These are phyloP conservation scores for Camelina hispida DNA, from an alignment of 345 rosid genomes.

Conservation along the genomic window DNA sequence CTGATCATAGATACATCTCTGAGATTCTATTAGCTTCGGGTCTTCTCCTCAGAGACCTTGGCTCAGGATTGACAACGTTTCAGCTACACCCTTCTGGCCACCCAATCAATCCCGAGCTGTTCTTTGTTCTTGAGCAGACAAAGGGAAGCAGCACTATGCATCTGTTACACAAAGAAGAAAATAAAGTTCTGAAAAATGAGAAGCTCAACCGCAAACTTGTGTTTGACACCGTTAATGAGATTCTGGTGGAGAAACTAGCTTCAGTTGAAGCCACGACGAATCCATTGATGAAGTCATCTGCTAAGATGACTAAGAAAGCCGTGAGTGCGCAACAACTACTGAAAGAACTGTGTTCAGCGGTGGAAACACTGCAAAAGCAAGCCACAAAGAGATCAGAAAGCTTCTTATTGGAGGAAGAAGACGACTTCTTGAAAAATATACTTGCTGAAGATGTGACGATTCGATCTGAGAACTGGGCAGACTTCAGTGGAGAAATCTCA, in stretches of 20 bases:
- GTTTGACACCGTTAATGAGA: constrained; percentile 86
- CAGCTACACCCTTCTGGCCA: constrained; percentile 89
- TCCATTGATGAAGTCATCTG: constrained; percentile 58
- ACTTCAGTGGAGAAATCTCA: constrained; percentile 57
- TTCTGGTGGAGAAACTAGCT: constrained; percentile 68
- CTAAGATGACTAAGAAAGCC: constrained; percentile 59
- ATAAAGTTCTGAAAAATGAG: constrained; percentile 49
- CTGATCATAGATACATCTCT: constrained; percentile 88
- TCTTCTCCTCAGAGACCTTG: constrained; percentile 80
- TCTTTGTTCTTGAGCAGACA: constrained; percentile 90
- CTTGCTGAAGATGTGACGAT: constrained; percentile 70
- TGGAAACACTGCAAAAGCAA: constrained; percentile 62
- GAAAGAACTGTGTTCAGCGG: constrained; percentile 68
- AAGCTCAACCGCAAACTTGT: constrained; percentile 76
- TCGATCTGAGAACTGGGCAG: constrained; percentile 71
- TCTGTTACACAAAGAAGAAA: constrained; percentile 56
- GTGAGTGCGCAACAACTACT: constrained; percentile 77
- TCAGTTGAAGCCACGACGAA: constrained; percentile 47
- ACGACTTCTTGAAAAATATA: constrained; percentile 58
- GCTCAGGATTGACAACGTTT: constrained; percentile 62
- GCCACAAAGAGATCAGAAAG: constrained; percentile 50
- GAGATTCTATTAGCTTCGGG: constrained; percentile 96
- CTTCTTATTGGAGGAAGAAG: constrained; percentile 57
- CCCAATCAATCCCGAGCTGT: constrained; percentile 88
- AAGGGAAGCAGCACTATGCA: constrained; percentile 52